Base-by-base conservation (phyloP, 1,139 yeast genomes). In the Yamadazyma triangularis region DNA sequence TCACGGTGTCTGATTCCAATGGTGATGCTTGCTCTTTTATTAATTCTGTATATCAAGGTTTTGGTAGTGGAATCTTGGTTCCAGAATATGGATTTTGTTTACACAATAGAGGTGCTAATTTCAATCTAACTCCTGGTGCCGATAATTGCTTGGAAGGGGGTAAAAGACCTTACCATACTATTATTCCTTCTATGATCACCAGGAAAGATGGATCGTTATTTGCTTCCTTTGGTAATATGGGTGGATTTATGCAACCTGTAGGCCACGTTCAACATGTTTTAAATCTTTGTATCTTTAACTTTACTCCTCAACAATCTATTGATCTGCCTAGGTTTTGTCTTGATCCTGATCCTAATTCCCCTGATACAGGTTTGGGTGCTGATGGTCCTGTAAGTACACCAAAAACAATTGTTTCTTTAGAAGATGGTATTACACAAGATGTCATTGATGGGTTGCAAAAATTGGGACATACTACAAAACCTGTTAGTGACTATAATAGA, bases 21-120 rank as follows among this genome's bases (percentile, higher is more conserved):
- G 94, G 95, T 2, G 83, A 84, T 47, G 91, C 89, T 6, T 83
- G 89, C 43, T 82, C 91, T 3, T 84, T 84, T 47, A 84, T 85
- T 41, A 83, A 82, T 45, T 83, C 93, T 0, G 77, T 84, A 4
- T 85, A 77, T 48, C 73, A 73, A 39, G 69, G 72, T 4, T 85
- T 84, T 57, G 95, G 94, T 3, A 70, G 83, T 25, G 85, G 82
- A 3, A 79, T 84, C 23, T 60, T 83, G 10, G 87, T 86, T 13
- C 69, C 74, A 11, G 78, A 70, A 21, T 64, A 66, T 33, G 95
- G 94, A 0, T 85, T 85, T 53, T 69, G 79, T 31, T 62, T 85
- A 33, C 93, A 84, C 34, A 83, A 80, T 51, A 65, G 95, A 44
- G 94, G 93, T 2, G 77, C 79, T 28, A 84, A 82, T 51, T 85